Conservation (phyloP, 2,329 filamentous ascomycete genomes). For the Zasmidium angulare region DNA sequence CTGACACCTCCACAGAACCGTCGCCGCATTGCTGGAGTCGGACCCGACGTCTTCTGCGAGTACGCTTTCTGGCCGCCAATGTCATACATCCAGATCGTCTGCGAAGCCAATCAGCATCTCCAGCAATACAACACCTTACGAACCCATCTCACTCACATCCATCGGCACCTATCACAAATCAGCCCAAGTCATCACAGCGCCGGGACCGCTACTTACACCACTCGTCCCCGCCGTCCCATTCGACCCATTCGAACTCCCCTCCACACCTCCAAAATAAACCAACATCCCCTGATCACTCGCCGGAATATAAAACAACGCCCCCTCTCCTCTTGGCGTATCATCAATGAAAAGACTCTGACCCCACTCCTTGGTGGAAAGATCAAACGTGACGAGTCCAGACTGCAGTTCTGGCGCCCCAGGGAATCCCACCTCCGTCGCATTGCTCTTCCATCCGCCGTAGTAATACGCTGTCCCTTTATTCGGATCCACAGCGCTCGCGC, state of each 20-base stretch:
- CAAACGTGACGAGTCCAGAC: constrained; percentile 57
- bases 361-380: constrained; percentile 57
- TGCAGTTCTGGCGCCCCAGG: constrained; percentile 45
- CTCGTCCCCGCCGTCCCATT: background rate
- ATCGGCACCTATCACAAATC: background rate
- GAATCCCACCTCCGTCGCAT: constrained; percentile 55
- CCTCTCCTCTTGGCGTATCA: constrained; percentile 56
- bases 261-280: constrained; percentile 62
- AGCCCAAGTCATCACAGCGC: no score
- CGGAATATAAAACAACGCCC: constrained; percentile 60
- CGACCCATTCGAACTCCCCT: constrained; percentile 49
- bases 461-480: constrained; percentile 46
- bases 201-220: background rate
- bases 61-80: background rate
- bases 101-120: background rate
- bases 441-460: constrained; percentile 63
- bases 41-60: background rate
- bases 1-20: constrained; percentile 63
- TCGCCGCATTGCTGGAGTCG: constrained; percentile 50
- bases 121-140: background rate
- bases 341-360: constrained; percentile 50
- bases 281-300: constrained; percentile 60
- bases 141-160: background rate
- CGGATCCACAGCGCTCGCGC: constrained; percentile 55
- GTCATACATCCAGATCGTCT: background rate